Base-by-base conservation (phyloP, 495 filamentous ascomycete genomes). In the Penicillium subrubescens region DNA sequence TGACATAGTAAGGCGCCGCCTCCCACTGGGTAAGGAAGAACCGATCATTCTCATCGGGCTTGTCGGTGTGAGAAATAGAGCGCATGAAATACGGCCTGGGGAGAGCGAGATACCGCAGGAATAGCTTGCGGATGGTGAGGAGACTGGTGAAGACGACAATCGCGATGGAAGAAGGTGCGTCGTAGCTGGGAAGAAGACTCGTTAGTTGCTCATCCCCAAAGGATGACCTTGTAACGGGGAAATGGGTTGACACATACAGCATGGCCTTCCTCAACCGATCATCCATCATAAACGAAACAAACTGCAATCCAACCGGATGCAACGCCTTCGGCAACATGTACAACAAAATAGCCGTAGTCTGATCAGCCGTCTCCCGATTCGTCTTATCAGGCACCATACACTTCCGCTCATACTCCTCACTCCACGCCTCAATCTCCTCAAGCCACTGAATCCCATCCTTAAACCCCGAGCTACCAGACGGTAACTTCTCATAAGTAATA, bases 371-470 rank as follows among this genome's bases (percentile, higher is more conserved):
- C 56, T 81, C 67, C 33, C 81, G 78, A 65, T 88, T 90, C 19
- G 77, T 77, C 14, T 57, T 31, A 44, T 82, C 75, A 0, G 89
- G 88, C 19, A 87, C 78, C 88, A 92, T 90, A 48, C 66, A 74
- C 25, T 72, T 67, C 52, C 64, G 71, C 71, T 90, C 87, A 68
- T 90, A 91, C 14, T 64, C 66, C 53, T 79, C 71, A n/a, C 83
- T 82, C 88, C 88, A 91, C 17, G 71, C 79, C 4, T 68, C 73
- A 23, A 89, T 71, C 55, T 90, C 87, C n/a, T 90, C 85, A 10
- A 85, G 74, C 81, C 87, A 91, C 21, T 90, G 84, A 56, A 89
- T 71, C 0, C 88, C 89, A 73, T 91, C 87, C 2, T 46, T 66
- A 76, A 86, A 91, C 0, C 81, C 80, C 53, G 39, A 71, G 63